Evolutionary conservation across 768 basidiomycete species (phyloP).

Genomic region (Naganishia antarctica): DNA sequence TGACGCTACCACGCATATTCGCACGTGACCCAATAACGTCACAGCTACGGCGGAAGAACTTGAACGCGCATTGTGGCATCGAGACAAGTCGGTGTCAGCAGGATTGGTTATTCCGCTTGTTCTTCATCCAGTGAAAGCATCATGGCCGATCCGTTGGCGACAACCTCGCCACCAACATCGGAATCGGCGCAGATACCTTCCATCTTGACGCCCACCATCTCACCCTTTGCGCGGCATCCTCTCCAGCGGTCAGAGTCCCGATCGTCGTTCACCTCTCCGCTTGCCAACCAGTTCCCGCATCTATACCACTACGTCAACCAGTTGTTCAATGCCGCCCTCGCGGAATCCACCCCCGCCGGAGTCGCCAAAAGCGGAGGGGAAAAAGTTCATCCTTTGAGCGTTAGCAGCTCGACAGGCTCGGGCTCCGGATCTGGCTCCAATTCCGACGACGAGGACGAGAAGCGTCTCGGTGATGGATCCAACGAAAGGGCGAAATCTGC

Average conservation of each 20-base stretch:
- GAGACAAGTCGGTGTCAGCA: no score
- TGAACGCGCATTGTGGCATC: no score
- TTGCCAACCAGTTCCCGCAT: constrained; percentile 52
- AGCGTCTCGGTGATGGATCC: not conserved
- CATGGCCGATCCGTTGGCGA: no score
- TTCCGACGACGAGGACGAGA: constrained; percentile 31
- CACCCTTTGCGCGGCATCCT: not conserved
- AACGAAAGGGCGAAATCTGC: not conserved
- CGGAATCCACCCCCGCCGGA: not conserved
- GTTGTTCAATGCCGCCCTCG: constrained; percentile 1
- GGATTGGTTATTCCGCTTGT: no score
- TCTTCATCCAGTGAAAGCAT: no score
- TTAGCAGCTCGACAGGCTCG: constrained; percentile 39
- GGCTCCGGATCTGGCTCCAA: constrained; percentile 30
- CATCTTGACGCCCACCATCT: not conserved
- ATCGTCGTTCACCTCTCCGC: constrained; percentile 50
- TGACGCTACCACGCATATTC: constrained; percentile 4
- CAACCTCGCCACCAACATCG: not conserved
- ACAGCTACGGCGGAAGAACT: not conserved
- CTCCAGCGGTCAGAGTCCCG: constrained; percentile 11
- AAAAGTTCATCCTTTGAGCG: constrained; percentile 42
- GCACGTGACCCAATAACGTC: not conserved
- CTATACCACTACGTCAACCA: constrained; percentile 28
- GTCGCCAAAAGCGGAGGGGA: not conserved
- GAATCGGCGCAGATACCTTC: constrained; percentile 3